Evolutionary conservation across 2,329 filamentous ascomycete genomes (phyloP).

Genomic region (Decorospora gaudefroyi): DNA sequence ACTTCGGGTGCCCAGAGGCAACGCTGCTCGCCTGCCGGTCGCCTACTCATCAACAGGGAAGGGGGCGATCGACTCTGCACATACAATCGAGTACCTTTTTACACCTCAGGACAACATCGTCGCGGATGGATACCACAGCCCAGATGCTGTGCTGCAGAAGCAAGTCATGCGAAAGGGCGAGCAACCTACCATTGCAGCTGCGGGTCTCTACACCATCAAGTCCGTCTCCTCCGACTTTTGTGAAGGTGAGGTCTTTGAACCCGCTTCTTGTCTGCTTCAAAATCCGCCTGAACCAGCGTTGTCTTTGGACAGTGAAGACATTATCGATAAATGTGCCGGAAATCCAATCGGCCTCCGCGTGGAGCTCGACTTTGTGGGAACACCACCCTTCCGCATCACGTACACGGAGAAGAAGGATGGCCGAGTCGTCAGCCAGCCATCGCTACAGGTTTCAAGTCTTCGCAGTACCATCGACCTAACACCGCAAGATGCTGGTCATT

Average conservation of each 20-base stretch:
- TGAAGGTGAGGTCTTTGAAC: constrained; percentile 85
- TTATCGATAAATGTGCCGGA: constrained; percentile 92
- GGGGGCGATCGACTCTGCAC: constrained; percentile 63
- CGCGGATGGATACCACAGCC: constrained; percentile 68
- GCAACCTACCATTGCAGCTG: constrained; percentile 69
- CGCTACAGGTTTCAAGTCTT: constrained; percentile 64
- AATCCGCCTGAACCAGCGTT: constrained; percentile 89
- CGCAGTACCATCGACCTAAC: constrained; percentile 84
- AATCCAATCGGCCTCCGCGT: constrained; percentile 90
- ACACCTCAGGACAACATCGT: constrained; percentile 72
- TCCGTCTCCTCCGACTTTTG: constrained; percentile 81
- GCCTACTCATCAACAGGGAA: constrained; percentile 67
- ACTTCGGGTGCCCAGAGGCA: constrained; percentile 79
- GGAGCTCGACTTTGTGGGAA: constrained; percentile 86
- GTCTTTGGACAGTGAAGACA: constrained; percentile 73
- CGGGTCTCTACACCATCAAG: constrained; percentile 85
- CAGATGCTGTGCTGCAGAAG: constrained; percentile 61
- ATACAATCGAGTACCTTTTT: constrained; percentile 80
- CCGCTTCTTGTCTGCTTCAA: constrained; percentile 86
- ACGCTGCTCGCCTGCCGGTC: constrained; percentile 69
- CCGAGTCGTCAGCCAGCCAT: constrained; percentile 58
- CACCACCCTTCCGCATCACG: constrained; percentile 82
- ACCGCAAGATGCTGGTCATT: constrained; percentile 78
- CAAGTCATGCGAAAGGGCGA: constrained; percentile 67
- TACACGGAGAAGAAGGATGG: constrained; percentile 72